Evolutionary conservation across 805 yeast genomes (phyloP).

Genomic region (Candida oleophila): DNA sequence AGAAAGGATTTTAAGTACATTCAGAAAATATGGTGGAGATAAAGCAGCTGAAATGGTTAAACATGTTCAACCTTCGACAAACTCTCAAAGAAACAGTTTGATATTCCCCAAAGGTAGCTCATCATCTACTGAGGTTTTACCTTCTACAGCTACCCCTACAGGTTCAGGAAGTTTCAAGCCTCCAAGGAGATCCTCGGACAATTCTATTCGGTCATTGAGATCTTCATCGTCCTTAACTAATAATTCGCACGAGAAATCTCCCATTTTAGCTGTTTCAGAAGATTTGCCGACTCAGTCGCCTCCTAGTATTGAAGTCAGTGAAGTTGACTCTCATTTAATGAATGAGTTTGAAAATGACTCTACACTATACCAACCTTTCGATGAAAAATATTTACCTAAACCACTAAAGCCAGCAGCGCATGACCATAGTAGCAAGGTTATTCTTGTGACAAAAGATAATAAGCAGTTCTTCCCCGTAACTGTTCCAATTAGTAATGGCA

Average conservation of each 20-base stretch:
- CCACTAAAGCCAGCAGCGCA: slow-evolving; percentile 5
- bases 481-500: slow-evolving; percentile 16
- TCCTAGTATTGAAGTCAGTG: background rate
- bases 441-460: slow-evolving; percentile 69
- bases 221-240: slow-evolving; percentile 8
- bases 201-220: background rate
- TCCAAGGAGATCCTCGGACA: slow-evolving; percentile 1
- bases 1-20: slow-evolving; percentile 39
- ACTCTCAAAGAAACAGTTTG: slow-evolving; percentile 1
- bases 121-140: background rate
- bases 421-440: slow-evolving; percentile 19
- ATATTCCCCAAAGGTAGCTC: slow-evolving; percentile 2
- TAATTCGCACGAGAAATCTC: background rate
- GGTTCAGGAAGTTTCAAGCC: background rate
- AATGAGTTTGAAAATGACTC: background rate
- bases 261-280: background rate
- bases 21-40: slow-evolving; percentile 40
- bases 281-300: background rate
- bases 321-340: background rate
- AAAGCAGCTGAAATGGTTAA: slow-evolving; percentile 38
- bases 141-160: background rate
- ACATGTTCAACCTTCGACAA: slow-evolving; percentile 19
- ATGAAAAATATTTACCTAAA: slow-evolving; percentile 25
- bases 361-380: slow-evolving; percentile 13
- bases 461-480: slow-evolving; percentile 51